Evolutionary conservation across 768 basidiomycete species (phyloP).

Genomic region (Naganishia antarctica): DNA sequence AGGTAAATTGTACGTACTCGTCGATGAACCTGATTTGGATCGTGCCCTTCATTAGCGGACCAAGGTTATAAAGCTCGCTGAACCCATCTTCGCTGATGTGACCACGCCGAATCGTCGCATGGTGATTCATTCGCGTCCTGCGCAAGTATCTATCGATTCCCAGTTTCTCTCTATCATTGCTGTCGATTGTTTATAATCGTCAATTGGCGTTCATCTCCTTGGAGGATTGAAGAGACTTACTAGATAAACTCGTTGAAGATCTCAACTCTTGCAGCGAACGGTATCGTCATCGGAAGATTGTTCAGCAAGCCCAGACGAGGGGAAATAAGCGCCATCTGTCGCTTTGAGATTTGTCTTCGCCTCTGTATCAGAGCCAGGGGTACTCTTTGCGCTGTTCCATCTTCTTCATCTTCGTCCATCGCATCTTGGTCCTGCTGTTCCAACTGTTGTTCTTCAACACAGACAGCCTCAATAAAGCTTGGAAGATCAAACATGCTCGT

Average conservation of each 20-base stretch:
- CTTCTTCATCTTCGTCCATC: constrained; percentile 33
- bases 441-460: constrained; percentile 62
- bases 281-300: constrained; percentile 92
- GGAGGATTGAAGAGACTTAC: too few species aligned
- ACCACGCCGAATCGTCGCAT: constrained; percentile 60
- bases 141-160: constrained; percentile 39
- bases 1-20: constrained; percentile 58
- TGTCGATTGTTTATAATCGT: too few species aligned
- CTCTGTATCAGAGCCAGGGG: constrained; percentile 36
- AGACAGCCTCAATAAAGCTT: constrained; percentile 78
- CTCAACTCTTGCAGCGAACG: constrained; percentile 81
- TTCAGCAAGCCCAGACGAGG: constrained; percentile 86
- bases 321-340: constrained; percentile 68
- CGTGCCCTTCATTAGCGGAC: constrained; percentile 71
- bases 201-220: too few species aligned
- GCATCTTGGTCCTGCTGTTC: constrained; percentile 34
- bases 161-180: constrained; percentile 55
- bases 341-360: constrained; percentile 55
- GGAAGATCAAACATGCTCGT: constrained; percentile 58
- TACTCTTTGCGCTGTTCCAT: constrained; percentile 23
- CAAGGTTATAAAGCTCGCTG: constrained; percentile 62
- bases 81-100: constrained; percentile 87
- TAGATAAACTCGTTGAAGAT: constrained; percentile 79
- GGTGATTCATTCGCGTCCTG: constrained; percentile 52
- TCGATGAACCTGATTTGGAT: constrained; percentile 90